phyloP scores from a whole-genome alignment of 2,329 filamentous ascomycete species.

The Stylonectria norvegica region DNA sequence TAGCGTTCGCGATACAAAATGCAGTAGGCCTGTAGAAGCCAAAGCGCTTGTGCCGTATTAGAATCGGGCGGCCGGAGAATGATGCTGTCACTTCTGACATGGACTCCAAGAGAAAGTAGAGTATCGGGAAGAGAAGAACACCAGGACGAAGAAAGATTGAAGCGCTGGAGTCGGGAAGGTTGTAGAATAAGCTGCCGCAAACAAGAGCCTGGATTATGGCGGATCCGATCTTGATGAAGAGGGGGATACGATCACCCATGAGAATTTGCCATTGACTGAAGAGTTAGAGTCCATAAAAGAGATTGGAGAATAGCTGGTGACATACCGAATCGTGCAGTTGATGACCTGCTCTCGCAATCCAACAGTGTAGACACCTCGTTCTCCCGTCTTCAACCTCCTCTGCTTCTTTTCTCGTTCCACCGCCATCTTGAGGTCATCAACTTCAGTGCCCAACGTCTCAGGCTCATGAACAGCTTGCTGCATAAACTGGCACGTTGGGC shows the following conservation, averaged over 20 bases:
- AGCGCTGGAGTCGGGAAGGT: slow-evolving; percentile 49
- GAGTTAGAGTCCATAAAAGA: slow-evolving; percentile 2
- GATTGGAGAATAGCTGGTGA: slow-evolving; percentile 30
- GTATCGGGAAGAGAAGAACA: slow-evolving; percentile 33
- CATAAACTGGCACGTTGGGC: slow-evolving; percentile 10
- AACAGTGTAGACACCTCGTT: slow-evolving; percentile 23
- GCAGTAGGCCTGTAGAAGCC: slow-evolving; percentile 32
- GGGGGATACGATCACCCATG: slow-evolving; percentile 30
- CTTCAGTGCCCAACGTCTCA: slow-evolving; percentile 32
- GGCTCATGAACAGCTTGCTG: slow-evolving; percentile 26
- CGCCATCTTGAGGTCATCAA: slow-evolving; percentile 39
- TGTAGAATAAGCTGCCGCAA: slow-evolving; percentile 63
- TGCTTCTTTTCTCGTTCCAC: slow-evolving; percentile 24
- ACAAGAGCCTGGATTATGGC: slow-evolving; percentile 64
- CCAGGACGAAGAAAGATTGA: slow-evolving; percentile 52
- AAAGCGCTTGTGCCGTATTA: slow-evolving; percentile 32
- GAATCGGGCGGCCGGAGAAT: slow-evolving; percentile 30
- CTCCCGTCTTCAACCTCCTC: slow-evolving; percentile 14
- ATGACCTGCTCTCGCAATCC: slow-evolving; percentile 24
- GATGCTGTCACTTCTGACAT: slow-evolving; percentile 32
- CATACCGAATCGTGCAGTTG: slow-evolving; percentile 41
- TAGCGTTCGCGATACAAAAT: slow-evolving; percentile 37
- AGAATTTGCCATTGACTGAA: slow-evolving; percentile 29
- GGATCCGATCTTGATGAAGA: slow-evolving; percentile 46
- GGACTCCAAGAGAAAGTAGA: slow-evolving; percentile 45